These are phyloP conservation scores for Friedmanniomyces simplex DNA, from an alignment of 495 filamentous ascomycete species.

Conservation along the genomic window DNA sequence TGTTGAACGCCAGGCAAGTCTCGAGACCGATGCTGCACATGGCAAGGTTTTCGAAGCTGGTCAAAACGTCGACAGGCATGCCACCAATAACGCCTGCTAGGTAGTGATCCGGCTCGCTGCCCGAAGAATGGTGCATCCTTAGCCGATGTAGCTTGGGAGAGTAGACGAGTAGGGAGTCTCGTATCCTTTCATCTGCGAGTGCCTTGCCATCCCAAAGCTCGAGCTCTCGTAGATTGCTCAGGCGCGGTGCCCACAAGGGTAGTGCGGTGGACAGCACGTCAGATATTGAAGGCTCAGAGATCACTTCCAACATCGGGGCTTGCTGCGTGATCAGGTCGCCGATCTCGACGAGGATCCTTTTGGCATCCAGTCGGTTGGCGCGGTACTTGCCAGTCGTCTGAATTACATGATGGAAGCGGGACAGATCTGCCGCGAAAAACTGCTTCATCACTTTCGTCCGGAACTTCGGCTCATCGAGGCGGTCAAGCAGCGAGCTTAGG, in stretches of 20 bases:
- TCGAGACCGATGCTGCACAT: constrained; percentile 40
- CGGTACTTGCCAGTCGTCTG: constrained; percentile 9
- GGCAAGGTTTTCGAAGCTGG: constrained; percentile 48
- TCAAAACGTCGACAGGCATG: constrained; percentile 48
- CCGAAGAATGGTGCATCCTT: constrained; percentile 45
- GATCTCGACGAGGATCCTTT: constrained; percentile 30
- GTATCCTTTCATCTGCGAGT: constrained; percentile 41
- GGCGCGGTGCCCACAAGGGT: constrained; percentile 36
- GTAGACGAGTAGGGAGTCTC: constrained; percentile 41
- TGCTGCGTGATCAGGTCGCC: constrained; percentile 36
- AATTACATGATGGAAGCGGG: constrained; percentile 20
- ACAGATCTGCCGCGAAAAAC: constrained; percentile 29
- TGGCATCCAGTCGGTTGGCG: constrained; percentile 18
- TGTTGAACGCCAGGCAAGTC: constrained; percentile 47
- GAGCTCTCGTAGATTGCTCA: constrained; percentile 40
- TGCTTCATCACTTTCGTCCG: constrained; percentile 34
- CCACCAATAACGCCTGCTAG: constrained; percentile 49
- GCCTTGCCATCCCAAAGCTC: constrained; percentile 48
- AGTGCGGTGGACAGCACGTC: constrained; percentile 35
- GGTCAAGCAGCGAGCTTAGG: constrained; percentile 43
- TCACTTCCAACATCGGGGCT: constrained; percentile 41
- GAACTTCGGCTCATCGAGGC: constrained; percentile 37
- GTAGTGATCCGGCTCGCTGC: constrained; percentile 39
- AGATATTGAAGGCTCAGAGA: constrained; percentile 22
- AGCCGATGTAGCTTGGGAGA: constrained; percentile 54